Evolutionary conservation across 768 basidiomycete genomes (phyloP), one percentile per base, ranked within the genome.

Genomic region (Kwoniella sp.): DNA sequence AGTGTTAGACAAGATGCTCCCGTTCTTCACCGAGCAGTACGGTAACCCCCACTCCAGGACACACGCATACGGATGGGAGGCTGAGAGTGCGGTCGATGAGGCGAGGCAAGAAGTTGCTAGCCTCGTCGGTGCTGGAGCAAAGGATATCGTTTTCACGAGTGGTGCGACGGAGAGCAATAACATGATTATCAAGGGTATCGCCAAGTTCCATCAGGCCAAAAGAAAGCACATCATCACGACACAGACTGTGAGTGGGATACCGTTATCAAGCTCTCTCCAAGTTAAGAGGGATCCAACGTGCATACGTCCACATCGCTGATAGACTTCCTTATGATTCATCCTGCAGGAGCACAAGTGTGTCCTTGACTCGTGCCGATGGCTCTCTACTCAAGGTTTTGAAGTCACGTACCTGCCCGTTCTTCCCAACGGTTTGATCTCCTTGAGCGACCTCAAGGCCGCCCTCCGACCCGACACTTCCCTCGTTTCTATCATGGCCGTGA

Each of bases 21-120:
- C 96, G 0, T 97, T 86, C 81, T 82, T 94, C 68, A 95, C 93
- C 4, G 91, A 98, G 78, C 91, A 92, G 78, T 98, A 89, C 76
- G 96, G 96, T 3, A 99, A 98, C 81, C 95, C 96, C 9, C 96
- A 98, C 78, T 94, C 92, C 79, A 87, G 96, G 60, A 98, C 96
- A 27, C 96, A 99, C 81, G 92, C 96, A 0, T 99, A 98, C 79
- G 96, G 96, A 2, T 99, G 96, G 96, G 96, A 99, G 81, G 92
- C 95, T 6, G 96, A 99, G 75, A 85, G 88, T 74, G 96, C 90
- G 0, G 91, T 96, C 7, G 96, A 98, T 77, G 87, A 88, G 65
- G 94, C 92, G 2, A 86, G 96, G 58, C 88, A 97, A 91, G 85
- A 95, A 74, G 84, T 98, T 30, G 96, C 96, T 30, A 87, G 89